Evolutionary conservation across 2,329 filamentous ascomycete genomes (phyloP).

Genomic region (Septoria petroselini): DNA sequence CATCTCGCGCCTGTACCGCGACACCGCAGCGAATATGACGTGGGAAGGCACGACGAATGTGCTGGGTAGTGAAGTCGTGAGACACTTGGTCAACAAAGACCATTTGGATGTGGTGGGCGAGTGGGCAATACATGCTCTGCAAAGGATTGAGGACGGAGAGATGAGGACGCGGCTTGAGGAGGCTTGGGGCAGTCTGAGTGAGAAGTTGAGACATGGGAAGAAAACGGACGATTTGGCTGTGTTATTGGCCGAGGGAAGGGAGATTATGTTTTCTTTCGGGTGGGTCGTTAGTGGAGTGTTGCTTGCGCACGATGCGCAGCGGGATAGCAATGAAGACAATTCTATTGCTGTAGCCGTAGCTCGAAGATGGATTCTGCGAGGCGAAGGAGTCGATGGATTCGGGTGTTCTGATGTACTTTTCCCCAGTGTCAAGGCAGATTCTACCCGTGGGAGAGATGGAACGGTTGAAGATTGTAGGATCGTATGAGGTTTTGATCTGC

Average conservation of each 20-base stretch:
- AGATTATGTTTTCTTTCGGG: slow-evolving; percentile 6
- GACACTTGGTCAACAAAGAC: slow-evolving; percentile 4
- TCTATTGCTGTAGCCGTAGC: slow-evolving; percentile 1
- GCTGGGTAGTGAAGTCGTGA: slow-evolving; percentile 41
- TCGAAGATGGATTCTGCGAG: slow-evolving; percentile 1
- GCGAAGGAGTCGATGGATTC: slow-evolving; percentile 4
- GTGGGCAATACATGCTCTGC: background rate
- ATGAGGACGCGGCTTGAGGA: background rate
- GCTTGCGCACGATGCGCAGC: slow-evolving; percentile 4
- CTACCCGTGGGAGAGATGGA: no score
- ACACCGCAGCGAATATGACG: slow-evolving; percentile 62
- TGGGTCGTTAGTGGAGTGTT: slow-evolving; percentile 11
- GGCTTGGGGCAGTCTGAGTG: background rate
- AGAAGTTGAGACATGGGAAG: background rate
- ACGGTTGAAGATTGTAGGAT: slow-evolving; percentile 2
- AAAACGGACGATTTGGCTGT: background rate
- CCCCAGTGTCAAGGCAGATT: background rate
- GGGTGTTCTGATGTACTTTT: background rate
- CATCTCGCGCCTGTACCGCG: slow-evolving; percentile 63
- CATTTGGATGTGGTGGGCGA: background rate
- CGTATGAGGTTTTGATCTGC: slow-evolving; percentile 8
- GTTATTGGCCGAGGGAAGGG: slow-evolving; percentile 3
- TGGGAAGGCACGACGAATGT: slow-evolving; percentile 74
- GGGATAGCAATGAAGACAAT: background rate
- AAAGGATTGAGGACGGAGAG: background rate